Percentiles rank a stretch among this genome's conserved stretches.
Conservation (phyloP, 352 stramenopile genomes). For the Phytophthora ohioensis region DNA sequence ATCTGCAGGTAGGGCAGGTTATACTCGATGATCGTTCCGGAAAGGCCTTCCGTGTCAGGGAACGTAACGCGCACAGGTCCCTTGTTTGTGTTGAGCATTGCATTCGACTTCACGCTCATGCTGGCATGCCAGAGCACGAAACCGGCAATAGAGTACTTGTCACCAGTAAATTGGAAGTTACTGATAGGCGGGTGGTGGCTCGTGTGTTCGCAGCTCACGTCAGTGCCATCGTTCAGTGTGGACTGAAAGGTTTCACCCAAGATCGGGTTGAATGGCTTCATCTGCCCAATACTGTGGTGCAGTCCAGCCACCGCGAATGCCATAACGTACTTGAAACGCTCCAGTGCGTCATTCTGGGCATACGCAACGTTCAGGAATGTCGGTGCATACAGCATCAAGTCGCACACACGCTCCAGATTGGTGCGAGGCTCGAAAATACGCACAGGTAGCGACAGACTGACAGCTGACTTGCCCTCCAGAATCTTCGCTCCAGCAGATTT, state of each 20-base stretch:
- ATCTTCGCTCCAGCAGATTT: slow-evolving; percentile 78
- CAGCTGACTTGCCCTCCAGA: slow-evolving; percentile 71
- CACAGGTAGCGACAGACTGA: slow-evolving; percentile 87
- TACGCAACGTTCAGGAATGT: slow-evolving; percentile 77
- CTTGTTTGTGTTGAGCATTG: slow-evolving; percentile 81
- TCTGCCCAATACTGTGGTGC: slow-evolving; percentile 81
- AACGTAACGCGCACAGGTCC: slow-evolving; percentile 81
- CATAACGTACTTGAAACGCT: slow-evolving; percentile 87
- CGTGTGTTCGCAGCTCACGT: slow-evolving; percentile 86
- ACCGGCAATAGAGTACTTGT: slow-evolving; percentile 77
- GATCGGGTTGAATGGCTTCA: slow-evolving; percentile 91
- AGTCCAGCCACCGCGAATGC: slow-evolving; percentile 79
- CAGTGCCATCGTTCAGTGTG: slow-evolving; percentile 77
- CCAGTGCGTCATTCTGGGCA: slow-evolving; percentile 65
- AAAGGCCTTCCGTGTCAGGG: slow-evolving; percentile 45
- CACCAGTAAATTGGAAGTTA: slow-evolving; percentile 82
- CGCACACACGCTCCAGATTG: slow-evolving; percentile 81
- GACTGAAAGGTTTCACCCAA: slow-evolving; percentile 84
- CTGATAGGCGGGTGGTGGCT: slow-evolving; percentile 89
- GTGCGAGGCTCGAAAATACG: slow-evolving; percentile 88
- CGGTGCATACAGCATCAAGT: slow-evolving; percentile 84
- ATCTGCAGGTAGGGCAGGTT: slow-evolving; percentile 79
- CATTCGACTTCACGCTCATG: slow-evolving; percentile 90
- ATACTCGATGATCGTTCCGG: slow-evolving; percentile 72
- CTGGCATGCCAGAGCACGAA: slow-evolving; percentile 80